phyloP scores from a whole-genome alignment of 2,329 filamentous ascomycete species.

The Botrytis deweyae region DNA sequence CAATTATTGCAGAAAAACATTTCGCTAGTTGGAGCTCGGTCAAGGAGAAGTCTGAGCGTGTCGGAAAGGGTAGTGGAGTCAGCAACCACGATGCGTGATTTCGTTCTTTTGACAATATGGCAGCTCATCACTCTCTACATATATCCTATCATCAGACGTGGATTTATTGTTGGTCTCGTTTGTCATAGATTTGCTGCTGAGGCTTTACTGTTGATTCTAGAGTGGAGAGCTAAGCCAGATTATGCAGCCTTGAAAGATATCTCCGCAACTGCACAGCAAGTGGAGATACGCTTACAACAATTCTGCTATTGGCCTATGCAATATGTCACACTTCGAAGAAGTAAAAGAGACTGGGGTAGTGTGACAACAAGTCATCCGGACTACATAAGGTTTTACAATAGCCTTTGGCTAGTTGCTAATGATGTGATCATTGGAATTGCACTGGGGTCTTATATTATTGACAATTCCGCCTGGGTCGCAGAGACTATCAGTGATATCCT shows the following conservation, averaged over 20 bases:
- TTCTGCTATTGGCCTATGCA: slow-evolving; percentile 99
- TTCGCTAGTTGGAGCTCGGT: slow-evolving; percentile 75
- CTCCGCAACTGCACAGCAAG: slow-evolving; percentile 93
- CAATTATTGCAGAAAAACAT: slow-evolving; percentile 85
- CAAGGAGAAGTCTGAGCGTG: slow-evolving; percentile 84
- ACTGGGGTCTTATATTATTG: slow-evolving; percentile 92
- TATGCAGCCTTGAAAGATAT: slow-evolving; percentile 90
- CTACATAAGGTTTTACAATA: slow-evolving; percentile 99
- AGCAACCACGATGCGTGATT: slow-evolving; percentile 80
- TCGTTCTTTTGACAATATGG: slow-evolving; percentile 66
- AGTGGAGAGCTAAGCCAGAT: slow-evolving; percentile 78
- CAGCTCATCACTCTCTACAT: slow-evolving; percentile 71
- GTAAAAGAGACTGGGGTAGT: slow-evolving; percentile 92
- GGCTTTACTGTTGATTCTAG: slow-evolving; percentile 71
- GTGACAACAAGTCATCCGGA: slow-evolving; percentile 94
- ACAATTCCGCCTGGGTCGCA: slow-evolving; percentile 85
- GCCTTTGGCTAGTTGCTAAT: slow-evolving; percentile 95
- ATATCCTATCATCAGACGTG: slow-evolving; percentile 70
- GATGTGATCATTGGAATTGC: slow-evolving; percentile 98
- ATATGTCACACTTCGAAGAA: slow-evolving; percentile 84
- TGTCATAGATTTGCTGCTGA: slow-evolving; percentile 80
- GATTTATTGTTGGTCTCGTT: slow-evolving; percentile 77
- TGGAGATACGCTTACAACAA: slow-evolving; percentile 94
- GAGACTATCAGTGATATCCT: slow-evolving; percentile 74
- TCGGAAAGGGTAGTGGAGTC: slow-evolving; percentile 93